Evolutionary conservation across 2,329 filamentous ascomycete species (phyloP).

Genomic region (Claviceps cyperi): DNA sequence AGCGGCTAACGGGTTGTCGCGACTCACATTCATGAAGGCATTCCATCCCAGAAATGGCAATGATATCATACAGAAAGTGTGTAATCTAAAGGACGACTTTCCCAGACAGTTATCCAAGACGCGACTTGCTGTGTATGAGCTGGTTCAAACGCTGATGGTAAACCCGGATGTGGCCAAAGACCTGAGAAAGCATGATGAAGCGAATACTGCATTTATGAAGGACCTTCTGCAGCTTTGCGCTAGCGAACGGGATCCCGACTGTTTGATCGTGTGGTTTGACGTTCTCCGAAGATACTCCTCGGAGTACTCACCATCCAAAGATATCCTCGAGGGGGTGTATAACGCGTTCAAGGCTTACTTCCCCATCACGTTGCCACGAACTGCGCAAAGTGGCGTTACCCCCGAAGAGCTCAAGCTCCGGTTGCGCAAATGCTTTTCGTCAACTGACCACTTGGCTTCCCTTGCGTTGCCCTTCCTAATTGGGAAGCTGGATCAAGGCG

Average conservation of each 20-base stretch:
- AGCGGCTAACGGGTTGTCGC: conserved; percentile 36
- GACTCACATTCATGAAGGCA: conserved; percentile 32
- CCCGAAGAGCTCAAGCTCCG: conserved; percentile 40
- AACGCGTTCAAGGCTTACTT: conserved; percentile 45
- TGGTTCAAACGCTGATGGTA: conserved; percentile 30
- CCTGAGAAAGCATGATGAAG: conserved; percentile 29
- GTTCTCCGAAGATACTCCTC: conserved; percentile 31
- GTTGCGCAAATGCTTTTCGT: conserved; percentile 38
- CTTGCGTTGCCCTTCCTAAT: conserved; percentile 39
- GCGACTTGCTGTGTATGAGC: conserved; percentile 35
- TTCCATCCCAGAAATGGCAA: conserved; percentile 35
- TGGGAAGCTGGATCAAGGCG: conserved; percentile 43
- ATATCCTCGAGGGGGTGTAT: conserved; percentile 36
- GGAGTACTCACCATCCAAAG: conserved; percentile 29
- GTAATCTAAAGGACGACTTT: conserved; percentile 41
- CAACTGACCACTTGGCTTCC: conserved; percentile 30
- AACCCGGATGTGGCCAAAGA: conserved; percentile 28
- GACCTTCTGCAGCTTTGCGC: conserved; percentile 36
- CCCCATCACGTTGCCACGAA: conserved; percentile 40
- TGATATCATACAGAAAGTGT: conserved; percentile 34
- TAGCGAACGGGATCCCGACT: conserved; percentile 42
- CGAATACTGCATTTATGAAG: conserved; percentile 29
- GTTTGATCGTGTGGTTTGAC: conserved; percentile 42
- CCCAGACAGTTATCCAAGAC: conserved; percentile 36
- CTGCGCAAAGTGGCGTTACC: conserved; percentile 36